Conservation (phyloP, 2,329 filamentous ascomycete genomes). For the Diaporthe sp. region DNA sequence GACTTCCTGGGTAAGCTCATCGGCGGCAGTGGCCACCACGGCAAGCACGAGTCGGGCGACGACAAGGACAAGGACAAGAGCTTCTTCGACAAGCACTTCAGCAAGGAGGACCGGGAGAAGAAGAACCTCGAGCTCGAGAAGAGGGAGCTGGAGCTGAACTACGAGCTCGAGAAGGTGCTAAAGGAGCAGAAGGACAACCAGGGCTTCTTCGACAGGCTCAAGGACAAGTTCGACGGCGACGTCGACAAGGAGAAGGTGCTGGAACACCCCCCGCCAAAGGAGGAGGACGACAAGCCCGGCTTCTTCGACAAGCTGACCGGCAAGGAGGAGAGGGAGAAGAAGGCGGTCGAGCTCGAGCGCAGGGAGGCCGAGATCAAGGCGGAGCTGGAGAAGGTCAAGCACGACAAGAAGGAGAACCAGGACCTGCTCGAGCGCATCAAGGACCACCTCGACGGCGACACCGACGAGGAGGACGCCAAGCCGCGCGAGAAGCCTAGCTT, state of each 20-base stretch:
- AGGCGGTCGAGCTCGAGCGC: conserved; percentile 22
- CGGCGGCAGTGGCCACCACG: conserved; percentile 26
- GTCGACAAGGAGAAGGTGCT: conserved; percentile 21
- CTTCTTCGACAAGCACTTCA: conserved; percentile 14
- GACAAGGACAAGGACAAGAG: not conserved
- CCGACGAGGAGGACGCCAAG: conserved; percentile 7
- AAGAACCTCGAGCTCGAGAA: conserved; percentile 23
- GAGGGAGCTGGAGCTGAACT: conserved; percentile 26
- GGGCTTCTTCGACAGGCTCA: conserved; percentile 20
- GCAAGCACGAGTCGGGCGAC: not conserved
- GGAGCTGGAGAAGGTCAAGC: conserved; percentile 20
- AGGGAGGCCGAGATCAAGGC: conserved; percentile 28
- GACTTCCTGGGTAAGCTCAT: conserved; percentile 30
- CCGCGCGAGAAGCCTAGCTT: conserved; percentile 19
- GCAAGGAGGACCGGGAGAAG: conserved; percentile 15
- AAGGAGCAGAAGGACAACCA: conserved; percentile 29
- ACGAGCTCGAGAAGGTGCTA: conserved; percentile 15
- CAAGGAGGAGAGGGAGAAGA: conserved; percentile 30
- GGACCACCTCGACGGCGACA: conserved; percentile 15
- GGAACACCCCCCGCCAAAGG: not conserved
- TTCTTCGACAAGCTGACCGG: conserved; percentile 33
- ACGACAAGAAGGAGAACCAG: conserved; percentile 33
- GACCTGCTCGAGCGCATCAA: conserved; percentile 31
- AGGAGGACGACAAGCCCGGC: conserved; percentile 1
- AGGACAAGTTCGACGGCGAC: conserved; percentile 24